Evolutionary conservation across 441 rosid genomes (phyloP), one percentile per base, ranked within the genome.

Genomic region (Daphne laureola): DNA sequence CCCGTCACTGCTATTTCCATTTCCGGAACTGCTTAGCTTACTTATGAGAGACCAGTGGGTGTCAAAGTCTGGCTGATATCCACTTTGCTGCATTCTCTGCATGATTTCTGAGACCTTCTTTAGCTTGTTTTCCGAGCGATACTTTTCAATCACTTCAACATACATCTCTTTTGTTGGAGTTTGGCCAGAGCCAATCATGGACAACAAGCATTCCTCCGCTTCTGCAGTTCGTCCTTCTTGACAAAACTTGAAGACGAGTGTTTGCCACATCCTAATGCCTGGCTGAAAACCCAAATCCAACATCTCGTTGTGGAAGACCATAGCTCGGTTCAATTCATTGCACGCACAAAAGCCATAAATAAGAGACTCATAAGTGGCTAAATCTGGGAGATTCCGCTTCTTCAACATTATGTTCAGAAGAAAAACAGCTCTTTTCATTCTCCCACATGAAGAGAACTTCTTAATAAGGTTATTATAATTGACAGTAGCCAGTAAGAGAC

Each of bases 11-110:
- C 60, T 57, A 38, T 51, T 65, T 46, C 50, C 64, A 16, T 59
- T 73, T 59, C 63, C 68, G 12, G 68, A 57, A 54, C 62, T 72
- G 61, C 68, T 83, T 60, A 91, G 64, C 38, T 77, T 83, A 74
- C 86, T 79, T 14, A 85, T 86, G 47, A 87, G 69, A 61, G 92
- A 86, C 95, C 93, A 91, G 4, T 86, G 93, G 3, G 81, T 68
- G 35, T 88, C 77, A 36, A 85, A 87, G 67, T 87, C 95, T 15
- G 81, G 81, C 55, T 71, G 73, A 72, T 77, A 67, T 16, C 92
- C 90, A 51, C 69, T 69, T 52, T 25, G 66, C 54, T 78, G 87
- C 98, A 91, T 87, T 61, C 67, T 60, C 58, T 71, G 79, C 78
- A 83, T 55, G 36, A 91, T 64, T 63, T 81, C 80, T 4, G 79